Base-by-base conservation (phyloP, 75 land plant species). In the Picea sitchensis region DNA sequence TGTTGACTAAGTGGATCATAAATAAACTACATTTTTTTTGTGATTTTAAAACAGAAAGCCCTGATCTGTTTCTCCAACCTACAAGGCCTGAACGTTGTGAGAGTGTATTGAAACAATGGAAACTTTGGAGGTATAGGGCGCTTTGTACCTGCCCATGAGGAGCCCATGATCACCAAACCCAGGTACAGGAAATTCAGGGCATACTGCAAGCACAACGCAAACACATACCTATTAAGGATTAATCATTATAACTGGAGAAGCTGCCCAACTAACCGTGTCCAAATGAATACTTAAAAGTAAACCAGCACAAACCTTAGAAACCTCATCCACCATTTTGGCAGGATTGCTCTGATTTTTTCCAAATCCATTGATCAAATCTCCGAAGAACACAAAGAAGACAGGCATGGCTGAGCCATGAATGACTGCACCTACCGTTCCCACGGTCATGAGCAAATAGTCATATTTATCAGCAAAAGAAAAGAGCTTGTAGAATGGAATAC, bases 171-270 rank as follows among this genome's bases (percentile, higher is more conserved):
- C 9, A 88, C 87, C 72, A 97, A 80, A 0, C 99, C 99, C 80
- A 97, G 88, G 79, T 95, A 97, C 72, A 97, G 92, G 78, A 97
- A 88, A 74, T 95, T 93, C 26, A 97, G 84, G 61, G 99, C 87
- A 73, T 95, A 95, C 99, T 97, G 91, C 83, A 80, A 32, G 30
- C 17, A 76, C 34, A 75, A 76, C 58, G 21, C 78, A 78, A 13
- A 68, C 36, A 68, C 78, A n/a, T 44, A 36, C 9, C 64, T 62
- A 12, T 62, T 20, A 62, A 21, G 0, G 21, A 21, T 20, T 20
- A 20, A 51, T 51, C 12, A 71, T 67, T 36, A 32, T 67, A 17
- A 32, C 36, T 67, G 41, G 1, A 38, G 74, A 20, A 71, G 56
- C 21, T 71, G 74, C 3, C 54, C 56, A 44, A 71, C 20, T 71